phyloP scores from a whole-genome alignment of 2,329 filamentous ascomycete species.

The Drechslera avenae region DNA sequence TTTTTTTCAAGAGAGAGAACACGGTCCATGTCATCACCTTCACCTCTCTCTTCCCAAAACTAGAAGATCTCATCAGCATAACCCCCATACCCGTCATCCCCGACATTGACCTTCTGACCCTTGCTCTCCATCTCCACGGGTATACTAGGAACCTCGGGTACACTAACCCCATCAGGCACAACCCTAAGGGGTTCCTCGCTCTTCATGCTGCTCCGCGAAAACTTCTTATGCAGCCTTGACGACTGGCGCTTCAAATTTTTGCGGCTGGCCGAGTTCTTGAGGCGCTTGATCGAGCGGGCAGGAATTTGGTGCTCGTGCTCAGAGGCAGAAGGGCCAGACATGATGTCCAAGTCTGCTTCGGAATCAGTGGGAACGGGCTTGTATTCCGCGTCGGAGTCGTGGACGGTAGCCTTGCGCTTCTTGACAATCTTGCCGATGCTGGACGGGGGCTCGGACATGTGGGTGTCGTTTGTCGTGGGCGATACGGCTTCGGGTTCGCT shows the following conservation, averaged over 20 bases:
- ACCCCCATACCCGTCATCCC: constrained; percentile 41
- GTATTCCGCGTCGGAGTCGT: constrained; percentile 38
- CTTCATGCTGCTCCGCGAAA: constrained; percentile 15
- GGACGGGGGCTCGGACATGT: constrained; percentile 20
- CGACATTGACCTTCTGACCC: constrained; percentile 24
- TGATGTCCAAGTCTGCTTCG: constrained; percentile 26
- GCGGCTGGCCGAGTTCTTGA: constrained; percentile 15
- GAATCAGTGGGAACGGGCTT: constrained; percentile 32
- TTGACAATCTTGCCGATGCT: constrained; percentile 37
- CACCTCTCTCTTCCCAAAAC: background rate
- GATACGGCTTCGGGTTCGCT: constrained; percentile 33
- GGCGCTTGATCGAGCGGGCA: constrained; percentile 22
- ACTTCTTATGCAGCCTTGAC: constrained; percentile 23
- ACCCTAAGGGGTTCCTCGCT: constrained; percentile 30
- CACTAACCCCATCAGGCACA: constrained; percentile 35
- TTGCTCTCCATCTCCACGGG: constrained; percentile 30
- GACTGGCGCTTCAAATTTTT: constrained; percentile 23
- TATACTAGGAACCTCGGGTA: constrained; percentile 19
- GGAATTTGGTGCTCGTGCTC: constrained; percentile 22
- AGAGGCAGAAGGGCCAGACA: constrained; percentile 9
- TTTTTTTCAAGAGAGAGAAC: too few species aligned
- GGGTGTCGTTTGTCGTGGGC: constrained; percentile 22
- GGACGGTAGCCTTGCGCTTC: constrained; percentile 46
- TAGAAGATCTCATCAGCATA: constrained; percentile 46
- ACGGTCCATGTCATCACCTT: too few species aligned